These are phyloP conservation scores for Petrea volubilis DNA, from an alignment of 257 asterid species.

Conservation along the genomic window DNA sequence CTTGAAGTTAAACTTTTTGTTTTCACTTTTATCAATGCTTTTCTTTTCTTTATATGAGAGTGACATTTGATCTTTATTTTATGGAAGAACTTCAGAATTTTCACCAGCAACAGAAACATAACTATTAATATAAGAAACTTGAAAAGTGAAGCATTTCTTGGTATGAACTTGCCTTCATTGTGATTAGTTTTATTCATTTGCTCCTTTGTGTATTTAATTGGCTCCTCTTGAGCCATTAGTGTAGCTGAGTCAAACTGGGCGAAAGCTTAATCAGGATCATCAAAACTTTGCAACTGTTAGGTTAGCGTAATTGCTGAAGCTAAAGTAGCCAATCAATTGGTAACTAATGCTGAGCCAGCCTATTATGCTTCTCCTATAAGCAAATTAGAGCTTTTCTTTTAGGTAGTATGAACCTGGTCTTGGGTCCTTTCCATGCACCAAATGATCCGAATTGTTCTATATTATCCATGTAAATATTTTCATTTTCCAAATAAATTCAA, in stretches of 20 bases:
- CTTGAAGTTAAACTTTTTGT: background rate
- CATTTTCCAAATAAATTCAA: too few relatives aligned
- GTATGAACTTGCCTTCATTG: conserved; percentile 12
- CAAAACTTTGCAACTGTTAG: background rate
- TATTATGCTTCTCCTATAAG: background rate
- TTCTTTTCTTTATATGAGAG: background rate
- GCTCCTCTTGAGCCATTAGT: background rate
- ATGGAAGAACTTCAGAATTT: background rate
- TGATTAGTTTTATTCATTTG: background rate
- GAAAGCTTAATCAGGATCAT: background rate
- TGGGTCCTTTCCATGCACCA: too few relatives aligned
- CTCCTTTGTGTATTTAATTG: background rate
- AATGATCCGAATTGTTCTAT: too few relatives aligned
- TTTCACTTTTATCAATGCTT: background rate
- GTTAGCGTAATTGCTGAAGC: background rate
- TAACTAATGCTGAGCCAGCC: background rate
- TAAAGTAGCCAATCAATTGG: background rate
- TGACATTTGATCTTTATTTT: background rate
- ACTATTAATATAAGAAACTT: background rate
- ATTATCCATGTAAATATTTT: too few relatives aligned
- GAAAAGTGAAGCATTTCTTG: background rate
- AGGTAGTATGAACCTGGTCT: too few relatives aligned
- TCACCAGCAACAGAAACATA: background rate
- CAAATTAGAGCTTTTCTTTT: background rate
- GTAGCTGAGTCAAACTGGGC: background rate